Evolutionary conservation across 345 rosid species (phyloP), one percentile per base, ranked within the genome.

Genomic region (Erodium maritimum): DNA sequence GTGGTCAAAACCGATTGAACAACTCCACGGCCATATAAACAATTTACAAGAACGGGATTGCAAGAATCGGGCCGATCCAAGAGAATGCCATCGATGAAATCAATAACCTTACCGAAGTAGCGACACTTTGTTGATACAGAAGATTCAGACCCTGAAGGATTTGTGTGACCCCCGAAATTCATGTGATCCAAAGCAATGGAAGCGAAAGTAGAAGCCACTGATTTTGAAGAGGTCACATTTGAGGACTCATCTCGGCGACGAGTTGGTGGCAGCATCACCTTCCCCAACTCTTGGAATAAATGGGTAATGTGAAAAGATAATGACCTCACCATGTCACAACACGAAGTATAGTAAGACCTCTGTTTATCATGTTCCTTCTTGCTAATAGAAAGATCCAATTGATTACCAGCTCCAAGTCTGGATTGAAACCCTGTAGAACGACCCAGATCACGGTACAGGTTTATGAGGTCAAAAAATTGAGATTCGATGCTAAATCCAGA

Each of bases 231-330:
- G 67, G 98, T 78, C 48, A 85, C 86, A 81, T 75, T 88, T 51
- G 86, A 71, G 8, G 88, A 73, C 61, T 91, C 98, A 61, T 88
- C 98, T 60, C 98, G 95, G 50, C 95, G 81, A 59, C 93, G 95
- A 65, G 98, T 83, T 65, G 93, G 96, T 77, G 82, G 86, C 56
- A 86, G 65, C 95, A 91, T 88, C 62, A 80, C 86, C 73, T 91
- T 91, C 60, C 98, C 96, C 74, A 91, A 73, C 84, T 91, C 98
- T 62, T 86, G 98, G 79, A 84, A 91, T 80, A 91, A 67, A 79
- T 84, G 87, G 52, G 82, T 79, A 59, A 91, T 88, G 74, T 91
- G 98, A 75, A 84, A 84, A 55, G 87, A 80, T 58, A 91, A 81
- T 55, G 95, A 88, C 70, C 79, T 81, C 72, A 86, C 80, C 90